Percentiles rank a stretch among this genome's conserved stretches.
These are phyloP conservation scores for Nicotiana obtusifolia DNA, from an alignment of 257 asterid genomes.

Conservation along the genomic window DNA sequence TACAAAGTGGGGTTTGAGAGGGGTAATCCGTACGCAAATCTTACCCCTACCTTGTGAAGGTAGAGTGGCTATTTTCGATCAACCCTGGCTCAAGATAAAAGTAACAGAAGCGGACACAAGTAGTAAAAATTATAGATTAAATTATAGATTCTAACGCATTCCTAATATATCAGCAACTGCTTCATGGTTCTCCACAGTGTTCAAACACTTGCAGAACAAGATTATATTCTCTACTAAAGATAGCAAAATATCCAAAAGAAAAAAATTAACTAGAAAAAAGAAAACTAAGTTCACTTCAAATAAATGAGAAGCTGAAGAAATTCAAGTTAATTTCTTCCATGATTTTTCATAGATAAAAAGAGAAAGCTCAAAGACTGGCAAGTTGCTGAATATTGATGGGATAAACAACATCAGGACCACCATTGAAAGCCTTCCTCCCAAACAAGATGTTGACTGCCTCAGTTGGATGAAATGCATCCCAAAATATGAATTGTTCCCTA, in stretches of 20 bases:
- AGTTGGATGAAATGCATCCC: constrained; percentile 30
- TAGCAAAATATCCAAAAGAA: neutral
- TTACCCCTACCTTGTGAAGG: no score
- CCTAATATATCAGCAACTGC: neutral
- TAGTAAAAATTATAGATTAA: neutral
- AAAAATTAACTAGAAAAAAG: neutral
- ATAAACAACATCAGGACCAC: constrained; percentile 10
- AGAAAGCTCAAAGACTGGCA: constrained; percentile 3
- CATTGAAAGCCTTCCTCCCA: constrained; percentile 15
- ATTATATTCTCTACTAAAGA: neutral
- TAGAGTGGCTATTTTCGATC: no score
- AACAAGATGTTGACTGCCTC: constrained; percentile 19
- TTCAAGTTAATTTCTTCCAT: neutral
- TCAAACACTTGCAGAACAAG: neutral
- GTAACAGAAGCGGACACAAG: no score
- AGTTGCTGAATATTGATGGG: constrained; percentile 19
- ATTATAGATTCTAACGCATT: neutral
- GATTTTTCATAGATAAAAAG: neutral
- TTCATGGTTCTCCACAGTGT: neutral
- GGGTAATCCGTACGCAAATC: no score
- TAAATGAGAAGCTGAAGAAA: neutral
- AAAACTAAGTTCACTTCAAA: neutral
- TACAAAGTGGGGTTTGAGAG: no score
- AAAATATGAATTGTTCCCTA: constrained; percentile 16
- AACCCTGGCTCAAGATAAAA: no score